Base-by-base conservation (phyloP, 1,284 basidiomycete species). In the Baeospora myosura region DNA sequence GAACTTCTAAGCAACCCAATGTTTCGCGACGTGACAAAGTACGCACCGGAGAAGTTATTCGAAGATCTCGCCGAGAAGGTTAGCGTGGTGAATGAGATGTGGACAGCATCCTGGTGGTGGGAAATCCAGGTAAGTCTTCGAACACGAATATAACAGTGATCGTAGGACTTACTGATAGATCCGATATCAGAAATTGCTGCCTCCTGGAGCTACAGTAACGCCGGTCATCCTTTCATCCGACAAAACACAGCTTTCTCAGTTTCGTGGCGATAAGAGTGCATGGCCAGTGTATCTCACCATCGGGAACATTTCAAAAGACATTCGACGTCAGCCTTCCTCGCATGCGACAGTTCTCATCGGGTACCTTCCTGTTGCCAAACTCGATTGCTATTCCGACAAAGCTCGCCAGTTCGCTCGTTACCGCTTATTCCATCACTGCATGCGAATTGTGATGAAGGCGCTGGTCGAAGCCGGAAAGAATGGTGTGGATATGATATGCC, bases 191-290 rank as follows among this genome's bases (percentile, higher is more conserved):
- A 40, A 47, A 38, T 29, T 20, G 17, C 24, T 50, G 31, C 43
- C 46, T 1, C 7, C 20, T 78, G 69, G 30, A 81, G 59, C 0
- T 76, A 88, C 48, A 72, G 64, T 40, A 70, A 60, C 52, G 78
- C 82, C 59, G 81, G 84, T 47, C 76, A 63, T 65, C 25, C 41
- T 62, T 3, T 45, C 56, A 1, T 58, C 59, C 0, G 59, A 63
- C 39, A 63, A 62, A 40, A 64, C 58, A 3, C 47, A 51, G 7
- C 54, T 64, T 37, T 54, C 60, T 0, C 40, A 29, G 0, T 57
- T 58, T 44, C 47, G 52, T 22, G 60, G 60, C 21, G 42, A 51
- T 21, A 49, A 49, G 40, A 31, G 22, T 3, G 48, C 43, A 2
- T 49, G 17, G 51, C 61, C 62, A 3, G 58, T 64, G 4, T 64